Percentiles rank a stretch among this genome's conserved stretches.
These are phyloP conservation scores for Mucor indicus DNA, from an alignment of 371 early-diverging fungal species.

Conservation along the genomic window DNA sequence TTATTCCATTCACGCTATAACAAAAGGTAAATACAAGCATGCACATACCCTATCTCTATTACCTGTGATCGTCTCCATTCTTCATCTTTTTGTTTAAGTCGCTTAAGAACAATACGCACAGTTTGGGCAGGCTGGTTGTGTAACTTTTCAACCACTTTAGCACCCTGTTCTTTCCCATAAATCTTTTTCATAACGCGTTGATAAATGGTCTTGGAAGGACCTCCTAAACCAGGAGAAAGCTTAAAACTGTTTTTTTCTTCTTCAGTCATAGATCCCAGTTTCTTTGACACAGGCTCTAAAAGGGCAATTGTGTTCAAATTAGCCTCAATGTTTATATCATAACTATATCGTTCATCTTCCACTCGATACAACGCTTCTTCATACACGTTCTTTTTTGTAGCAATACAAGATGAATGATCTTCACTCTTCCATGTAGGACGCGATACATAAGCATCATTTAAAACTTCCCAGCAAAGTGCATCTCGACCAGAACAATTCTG, in stretches of 20 bases:
- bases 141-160: slow-evolving; percentile 88
- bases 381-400: slow-evolving; percentile 89
- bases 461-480: slow-evolving; percentile 83
- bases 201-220: slow-evolving; percentile 80
- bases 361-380: slow-evolving; percentile 95
- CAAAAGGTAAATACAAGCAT: slow-evolving; percentile 66
- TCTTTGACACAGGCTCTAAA: slow-evolving; percentile 79
- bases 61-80: slow-evolving; percentile 74
- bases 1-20: slow-evolving; percentile 80
- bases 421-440: slow-evolving; percentile 96
- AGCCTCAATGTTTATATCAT: slow-evolving; percentile 81
- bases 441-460: slow-evolving; percentile 94
- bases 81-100: slow-evolving; percentile 95
- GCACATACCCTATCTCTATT: slow-evolving; percentile 48
- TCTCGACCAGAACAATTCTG: slow-evolving; percentile 85
- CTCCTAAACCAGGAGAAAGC: slow-evolving; percentile 78
- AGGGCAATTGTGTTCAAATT: slow-evolving; percentile 83
- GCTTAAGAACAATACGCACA: slow-evolving; percentile 92
- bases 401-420: slow-evolving; percentile 88
- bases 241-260: slow-evolving; percentile 78
- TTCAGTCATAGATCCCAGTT: slow-evolving; percentile 67
- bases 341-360: slow-evolving; percentile 87
- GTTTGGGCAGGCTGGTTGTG: slow-evolving; percentile 90
- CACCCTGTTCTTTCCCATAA: slow-evolving; percentile 80
- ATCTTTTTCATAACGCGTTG: slow-evolving; percentile 85